Evolutionary conservation across 192 early-diverging fungal species (phyloP).

Genomic region (Umbelopsis vinacea): DNA sequence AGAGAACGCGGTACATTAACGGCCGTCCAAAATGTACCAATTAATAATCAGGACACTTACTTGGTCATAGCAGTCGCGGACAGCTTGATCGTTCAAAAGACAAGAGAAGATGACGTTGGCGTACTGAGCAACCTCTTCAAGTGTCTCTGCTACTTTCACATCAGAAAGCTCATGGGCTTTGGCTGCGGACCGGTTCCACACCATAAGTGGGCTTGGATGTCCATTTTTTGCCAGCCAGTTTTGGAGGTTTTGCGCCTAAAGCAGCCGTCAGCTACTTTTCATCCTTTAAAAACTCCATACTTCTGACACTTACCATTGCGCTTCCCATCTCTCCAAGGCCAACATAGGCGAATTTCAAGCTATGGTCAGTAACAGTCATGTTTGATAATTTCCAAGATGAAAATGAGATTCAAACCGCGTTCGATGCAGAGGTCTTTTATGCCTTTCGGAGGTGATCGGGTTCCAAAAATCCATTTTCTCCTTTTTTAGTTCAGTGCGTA

Average conservation of each 20-base stretch:
- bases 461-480: no score
- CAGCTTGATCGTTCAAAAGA: conserved; percentile 63
- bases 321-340: conserved; percentile 68
- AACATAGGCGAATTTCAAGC: conserved; percentile 55
- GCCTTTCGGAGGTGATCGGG: no score
- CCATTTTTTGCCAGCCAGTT: conserved; percentile 39
- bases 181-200: conserved; percentile 65
- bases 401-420: not conserved
- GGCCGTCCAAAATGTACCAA: not conserved
- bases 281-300: not conserved
- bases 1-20: not conserved
- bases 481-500: no score
- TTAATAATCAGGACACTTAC: conserved; percentile 23
- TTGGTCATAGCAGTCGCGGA: conserved; percentile 46
- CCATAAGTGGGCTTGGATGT: conserved; percentile 44
- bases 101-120: conserved; percentile 67
- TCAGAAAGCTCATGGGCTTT: conserved; percentile 48
- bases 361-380: conserved; percentile 5
- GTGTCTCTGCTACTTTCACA: conserved; percentile 38
- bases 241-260: conserved; percentile 61
- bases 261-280: not conserved
- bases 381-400: not conserved
- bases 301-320: conserved; percentile 46
- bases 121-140: conserved; percentile 41
- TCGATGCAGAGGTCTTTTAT: not conserved